phyloP scores from a whole-genome alignment of 768 basidiomycete species.

The Chalciporus sphaerocephalus region DNA sequence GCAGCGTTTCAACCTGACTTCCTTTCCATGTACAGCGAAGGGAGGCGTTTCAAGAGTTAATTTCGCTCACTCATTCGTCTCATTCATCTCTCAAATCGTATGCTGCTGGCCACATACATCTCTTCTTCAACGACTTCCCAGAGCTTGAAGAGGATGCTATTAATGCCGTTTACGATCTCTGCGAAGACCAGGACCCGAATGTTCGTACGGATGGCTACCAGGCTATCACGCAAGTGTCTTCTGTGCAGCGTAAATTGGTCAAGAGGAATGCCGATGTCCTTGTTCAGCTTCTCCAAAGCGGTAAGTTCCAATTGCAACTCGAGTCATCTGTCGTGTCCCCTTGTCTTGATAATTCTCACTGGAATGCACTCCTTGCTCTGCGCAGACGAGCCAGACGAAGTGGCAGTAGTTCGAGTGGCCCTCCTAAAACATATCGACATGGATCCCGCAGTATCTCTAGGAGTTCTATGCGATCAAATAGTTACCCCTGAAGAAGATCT shows the following conservation, averaged over 20 bases:
- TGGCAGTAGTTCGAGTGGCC: conserved; percentile 55
- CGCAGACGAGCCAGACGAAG: conserved; percentile 63
- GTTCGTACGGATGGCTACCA: conserved; percentile 68
- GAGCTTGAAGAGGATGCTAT: conserved; percentile 73
- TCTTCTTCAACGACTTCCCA: conserved; percentile 62
- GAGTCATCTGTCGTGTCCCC: conserved; percentile 3
- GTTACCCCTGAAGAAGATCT: conserved; percentile 44
- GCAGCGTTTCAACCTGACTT: conserved; percentile 6
- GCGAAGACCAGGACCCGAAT: conserved; percentile 58
- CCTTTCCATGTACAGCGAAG: conserved; percentile 40
- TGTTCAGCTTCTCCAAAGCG: conserved; percentile 70
- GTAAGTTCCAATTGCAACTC: conserved; percentile 37
- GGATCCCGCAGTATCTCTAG: conserved; percentile 55
- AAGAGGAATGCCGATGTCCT: conserved; percentile 72
- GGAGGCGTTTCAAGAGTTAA: conserved; percentile 48
- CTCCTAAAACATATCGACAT: conserved; percentile 60
- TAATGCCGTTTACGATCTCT: conserved; percentile 74
- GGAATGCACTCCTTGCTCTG: conserved; percentile 11
- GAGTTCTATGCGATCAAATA: conserved; percentile 68
- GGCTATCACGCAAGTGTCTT: conserved; percentile 51
- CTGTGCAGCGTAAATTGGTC: conserved; percentile 51
- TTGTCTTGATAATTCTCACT: conserved; percentile 17
- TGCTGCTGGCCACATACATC: conserved; percentile 53
- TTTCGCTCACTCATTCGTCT: conserved; percentile 48
- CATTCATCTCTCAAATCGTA: conserved; percentile 48